Percentiles rank a stretch among this genome's conserved stretches.
Conservation (phyloP, 225 moss, liverwort and hornwort species). For the Ulota crispa region DNA sequence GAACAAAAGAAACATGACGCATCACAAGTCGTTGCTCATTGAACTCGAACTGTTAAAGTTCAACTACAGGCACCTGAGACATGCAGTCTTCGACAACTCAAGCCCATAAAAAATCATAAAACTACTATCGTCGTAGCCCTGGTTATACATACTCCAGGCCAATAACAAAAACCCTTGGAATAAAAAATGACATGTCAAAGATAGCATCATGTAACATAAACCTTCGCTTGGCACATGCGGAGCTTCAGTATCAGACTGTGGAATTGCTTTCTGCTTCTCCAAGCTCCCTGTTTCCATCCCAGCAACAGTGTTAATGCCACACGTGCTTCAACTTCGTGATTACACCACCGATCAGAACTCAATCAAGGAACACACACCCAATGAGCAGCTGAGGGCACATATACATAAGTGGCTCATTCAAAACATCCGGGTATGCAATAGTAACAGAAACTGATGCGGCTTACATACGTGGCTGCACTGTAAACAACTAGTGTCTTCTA, state of each 20-base stretch:
- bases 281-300: slow-evolving; percentile 35
- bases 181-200: background rate
- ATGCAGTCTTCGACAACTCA: background rate
- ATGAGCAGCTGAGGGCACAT: background rate
- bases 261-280: slow-evolving; percentile 35
- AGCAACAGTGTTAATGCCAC: background rate
- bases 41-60: background rate
- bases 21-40: background rate
- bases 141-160: background rate
- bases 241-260: slow-evolving; percentile 42
- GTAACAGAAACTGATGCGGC: background rate
- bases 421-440: background rate
- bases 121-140: background rate
- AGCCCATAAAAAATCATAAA: background rate
- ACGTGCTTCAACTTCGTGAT: background rate
- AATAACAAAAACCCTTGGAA: background rate
- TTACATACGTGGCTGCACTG: background rate
- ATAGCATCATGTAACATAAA: slow-evolving; percentile 12
- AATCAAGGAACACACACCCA: background rate
- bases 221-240: slow-evolving; percentile 26
- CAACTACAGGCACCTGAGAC: background rate
- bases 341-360: background rate
- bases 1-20: background rate
- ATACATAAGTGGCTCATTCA: background rate
- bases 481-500: background rate